Evolutionary conservation across 1,284 basidiomycete genomes (phyloP).

Genomic region (Exobasidium cylindrosporum): DNA sequence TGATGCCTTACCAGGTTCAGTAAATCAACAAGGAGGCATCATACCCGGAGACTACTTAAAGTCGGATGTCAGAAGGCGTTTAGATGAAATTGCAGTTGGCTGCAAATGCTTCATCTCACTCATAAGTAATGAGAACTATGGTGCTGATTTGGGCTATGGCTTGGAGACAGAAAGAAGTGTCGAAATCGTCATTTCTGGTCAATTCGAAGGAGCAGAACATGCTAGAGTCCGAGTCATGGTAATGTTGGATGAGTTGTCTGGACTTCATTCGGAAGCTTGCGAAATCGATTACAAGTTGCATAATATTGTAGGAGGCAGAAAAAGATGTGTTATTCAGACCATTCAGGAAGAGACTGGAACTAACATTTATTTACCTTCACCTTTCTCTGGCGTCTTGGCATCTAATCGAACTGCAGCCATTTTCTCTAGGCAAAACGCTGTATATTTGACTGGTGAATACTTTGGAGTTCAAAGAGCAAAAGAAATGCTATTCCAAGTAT

Average conservation of each 20-base stretch:
- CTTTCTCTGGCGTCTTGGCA: constrained; percentile 74
- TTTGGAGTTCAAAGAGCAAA: constrained; percentile 90
- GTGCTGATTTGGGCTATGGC: constrained; percentile 59
- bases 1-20: constrained; percentile 17
- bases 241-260: constrained; percentile 74
- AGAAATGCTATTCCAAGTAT: constrained; percentile 74
- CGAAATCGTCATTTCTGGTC: constrained; percentile 82
- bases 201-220: constrained; percentile 81
- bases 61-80: constrained; percentile 75
- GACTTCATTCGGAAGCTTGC: constrained; percentile 77
- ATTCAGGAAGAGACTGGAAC: constrained; percentile 97
- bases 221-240: constrained; percentile 86
- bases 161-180: constrained; percentile 90
- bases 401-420: constrained; percentile 58
- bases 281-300: constrained; percentile 96
- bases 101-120: constrained; percentile 86
- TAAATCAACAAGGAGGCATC: not conserved
- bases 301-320: constrained; percentile 84
- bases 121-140: constrained; percentile 51
- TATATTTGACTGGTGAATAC: constrained; percentile 97
- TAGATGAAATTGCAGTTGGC: constrained; percentile 87
- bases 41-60: constrained; percentile 66
- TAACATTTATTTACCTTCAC: constrained; percentile 90
- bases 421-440: constrained; percentile 66
- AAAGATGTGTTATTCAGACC: constrained; percentile 79